Percentiles rank a stretch among this genome's conserved stretches.
phyloP scores from a whole-genome alignment of 2,329 filamentous ascomycete genomes.

The Cytospora piceicola region DNA sequence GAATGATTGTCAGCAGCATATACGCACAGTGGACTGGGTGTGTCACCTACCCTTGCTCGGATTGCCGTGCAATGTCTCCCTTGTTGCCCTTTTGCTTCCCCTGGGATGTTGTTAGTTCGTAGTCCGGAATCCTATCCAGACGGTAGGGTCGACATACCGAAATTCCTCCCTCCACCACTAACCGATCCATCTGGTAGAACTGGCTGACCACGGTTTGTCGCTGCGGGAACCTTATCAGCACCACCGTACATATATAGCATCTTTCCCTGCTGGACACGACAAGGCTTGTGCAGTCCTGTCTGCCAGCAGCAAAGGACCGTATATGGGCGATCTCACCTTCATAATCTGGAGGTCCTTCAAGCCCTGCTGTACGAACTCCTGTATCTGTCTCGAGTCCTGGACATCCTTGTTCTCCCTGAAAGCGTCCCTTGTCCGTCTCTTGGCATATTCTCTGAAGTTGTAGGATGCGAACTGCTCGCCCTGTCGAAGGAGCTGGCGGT shows the following conservation, averaged over 20 bases:
- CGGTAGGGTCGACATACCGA: conserved; percentile 57
- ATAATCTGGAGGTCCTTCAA: conserved; percentile 83
- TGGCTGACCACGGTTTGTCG: conserved; percentile 93
- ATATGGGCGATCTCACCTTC: conserved; percentile 68
- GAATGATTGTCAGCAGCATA: not conserved
- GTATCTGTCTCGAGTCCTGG: conserved; percentile 74
- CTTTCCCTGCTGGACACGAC: not conserved
- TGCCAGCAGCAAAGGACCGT: not conserved
- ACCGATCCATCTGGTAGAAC: conserved; percentile 87
- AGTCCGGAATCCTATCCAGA: conserved; percentile 16
- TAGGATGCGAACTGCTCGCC: conserved; percentile 87
- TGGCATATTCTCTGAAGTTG: conserved; percentile 97
- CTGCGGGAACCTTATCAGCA: conserved; percentile 51
- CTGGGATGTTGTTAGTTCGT: conserved; percentile 41
- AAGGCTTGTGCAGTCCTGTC: conserved; percentile 2
- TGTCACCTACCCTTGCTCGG: conserved; percentile 71
- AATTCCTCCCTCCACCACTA: conserved; percentile 90
- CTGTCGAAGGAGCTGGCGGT: conserved; percentile 88
- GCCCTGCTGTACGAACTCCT: conserved; percentile 88
- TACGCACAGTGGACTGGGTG: not conserved
- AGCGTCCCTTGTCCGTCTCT: conserved; percentile 84
- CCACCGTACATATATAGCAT: conserved; percentile 9
- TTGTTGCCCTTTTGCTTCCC: conserved; percentile 72
- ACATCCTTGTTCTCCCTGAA: conserved; percentile 81
- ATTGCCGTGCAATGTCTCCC: conserved; percentile 73